phyloP scores from a whole-genome alignment of 306 rosid species.

The Cucurbita maxima region DNA sequence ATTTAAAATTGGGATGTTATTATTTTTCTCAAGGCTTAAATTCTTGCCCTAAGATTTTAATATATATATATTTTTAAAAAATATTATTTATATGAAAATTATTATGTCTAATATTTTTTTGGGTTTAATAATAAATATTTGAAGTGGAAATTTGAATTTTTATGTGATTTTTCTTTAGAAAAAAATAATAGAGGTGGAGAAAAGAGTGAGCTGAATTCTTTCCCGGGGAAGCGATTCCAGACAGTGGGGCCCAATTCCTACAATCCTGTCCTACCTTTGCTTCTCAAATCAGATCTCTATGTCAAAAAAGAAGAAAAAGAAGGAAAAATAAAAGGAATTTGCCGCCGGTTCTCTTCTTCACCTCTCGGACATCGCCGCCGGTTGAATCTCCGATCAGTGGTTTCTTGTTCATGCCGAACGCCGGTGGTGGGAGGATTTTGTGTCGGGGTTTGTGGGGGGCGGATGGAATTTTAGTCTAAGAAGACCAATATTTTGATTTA shows the following conservation, averaged over 20 bases:
- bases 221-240: background rate
- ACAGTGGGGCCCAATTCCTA: background rate
- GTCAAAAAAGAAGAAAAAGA: background rate
- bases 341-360: slow-evolving; percentile 4
- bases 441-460: background rate
- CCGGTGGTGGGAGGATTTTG: background rate
- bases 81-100: too few relatives aligned
- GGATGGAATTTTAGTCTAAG: background rate
- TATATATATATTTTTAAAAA: too few relatives aligned
- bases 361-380: background rate
- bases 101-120: too few relatives aligned
- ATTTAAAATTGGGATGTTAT: too few relatives aligned
- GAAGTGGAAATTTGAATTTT: too few relatives aligned
- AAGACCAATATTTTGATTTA: background rate
- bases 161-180: too few relatives aligned
- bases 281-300: slow-evolving; percentile 1
- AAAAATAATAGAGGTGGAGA: background rate
- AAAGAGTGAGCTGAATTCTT: background rate
- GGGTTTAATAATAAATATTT: too few relatives aligned
- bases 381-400: background rate
- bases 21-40: too few relatives aligned
- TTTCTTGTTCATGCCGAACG: background rate
- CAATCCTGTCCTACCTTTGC: background rate
- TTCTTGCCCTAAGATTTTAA: too few relatives aligned
- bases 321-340: background rate